Evolutionary conservation across 345 rosid genomes (phyloP).

Genomic region (Nasturtium officinale): DNA sequence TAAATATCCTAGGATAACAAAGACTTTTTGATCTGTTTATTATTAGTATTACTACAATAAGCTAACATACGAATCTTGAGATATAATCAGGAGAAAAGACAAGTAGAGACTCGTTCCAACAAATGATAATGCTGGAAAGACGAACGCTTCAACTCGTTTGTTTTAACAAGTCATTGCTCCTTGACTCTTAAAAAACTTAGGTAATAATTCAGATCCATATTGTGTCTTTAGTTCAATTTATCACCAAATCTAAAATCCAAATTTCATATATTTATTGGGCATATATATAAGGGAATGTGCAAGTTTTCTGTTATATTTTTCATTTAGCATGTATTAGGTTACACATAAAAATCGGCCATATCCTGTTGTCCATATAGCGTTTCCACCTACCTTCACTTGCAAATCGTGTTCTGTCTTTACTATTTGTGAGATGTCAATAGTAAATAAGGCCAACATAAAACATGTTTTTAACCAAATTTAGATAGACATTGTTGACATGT

Average conservation of each 20-base stretch:
- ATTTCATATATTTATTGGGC: not conserved
- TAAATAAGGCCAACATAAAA: constrained; percentile 16
- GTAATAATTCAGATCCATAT: constrained; percentile 15
- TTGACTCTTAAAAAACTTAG: constrained; percentile 34
- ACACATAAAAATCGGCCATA: not conserved
- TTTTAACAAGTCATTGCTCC: constrained; percentile 39
- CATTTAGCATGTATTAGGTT: constrained; percentile 6
- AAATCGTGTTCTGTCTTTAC: constrained; percentile 16
- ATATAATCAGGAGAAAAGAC: constrained; percentile 34
- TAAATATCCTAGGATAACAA: not conserved
- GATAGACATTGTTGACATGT: constrained; percentile 17
- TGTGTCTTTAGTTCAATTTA: constrained; percentile 22
- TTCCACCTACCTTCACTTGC: constrained; percentile 26
- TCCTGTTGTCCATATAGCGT: not conserved
- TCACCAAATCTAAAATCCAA: constrained; percentile 11
- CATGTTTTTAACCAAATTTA: constrained; percentile 37
- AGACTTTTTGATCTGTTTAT: not conserved
- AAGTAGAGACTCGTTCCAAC: constrained; percentile 43
- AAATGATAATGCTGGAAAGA: constrained; percentile 54
- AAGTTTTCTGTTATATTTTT: not conserved
- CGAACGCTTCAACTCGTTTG: constrained; percentile 52
- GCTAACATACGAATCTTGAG: constrained; percentile 26
- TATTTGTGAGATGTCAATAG: constrained; percentile 8
- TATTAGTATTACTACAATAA: not conserved
- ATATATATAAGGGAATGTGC: not conserved